Evolutionary conservation across 106 monocot genomes (phyloP).

Genomic region (Dactylorhiza incarnata): DNA sequence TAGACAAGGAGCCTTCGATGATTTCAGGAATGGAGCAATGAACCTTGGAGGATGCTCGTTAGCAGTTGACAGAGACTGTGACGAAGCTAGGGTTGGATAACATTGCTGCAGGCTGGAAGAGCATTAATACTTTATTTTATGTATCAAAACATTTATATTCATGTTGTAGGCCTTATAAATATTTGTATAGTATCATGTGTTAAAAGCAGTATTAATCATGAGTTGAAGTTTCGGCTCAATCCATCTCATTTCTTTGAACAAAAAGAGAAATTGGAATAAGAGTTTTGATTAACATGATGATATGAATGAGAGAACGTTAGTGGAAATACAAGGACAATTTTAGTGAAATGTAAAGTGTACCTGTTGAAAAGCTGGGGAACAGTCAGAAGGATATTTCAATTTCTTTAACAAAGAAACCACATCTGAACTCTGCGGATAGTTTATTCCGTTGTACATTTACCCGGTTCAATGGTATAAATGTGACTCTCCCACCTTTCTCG

Average conservation of each 20-base stretch:
- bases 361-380: slow-evolving; percentile 78
- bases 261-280: neutral
- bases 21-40: no score
- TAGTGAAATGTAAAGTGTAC: slow-evolving; percentile 21
- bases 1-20: no score
- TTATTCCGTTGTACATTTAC: slow-evolving; percentile 62
- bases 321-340: neutral
- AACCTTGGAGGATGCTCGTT: no score
- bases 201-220: neutral
- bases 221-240: neutral
- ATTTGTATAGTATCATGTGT: neutral
- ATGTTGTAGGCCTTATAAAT: neutral
- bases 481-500: slow-evolving; percentile 94
- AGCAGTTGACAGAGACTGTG: no score
- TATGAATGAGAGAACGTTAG: neutral
- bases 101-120: no score
- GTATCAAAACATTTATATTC: neutral
- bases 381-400: slow-evolving; percentile 48
- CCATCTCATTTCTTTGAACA: neutral
- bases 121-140: neutral
- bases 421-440: slow-evolving; percentile 72
- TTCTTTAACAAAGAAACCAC: slow-evolving; percentile 83
- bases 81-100: no score
- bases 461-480: slow-evolving; percentile 92
- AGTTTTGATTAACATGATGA: neutral